These are phyloP conservation scores for Entomortierella chlamydospora DNA, from an alignment of 192 early-diverging fungal genomes.

Conservation along the genomic window DNA sequence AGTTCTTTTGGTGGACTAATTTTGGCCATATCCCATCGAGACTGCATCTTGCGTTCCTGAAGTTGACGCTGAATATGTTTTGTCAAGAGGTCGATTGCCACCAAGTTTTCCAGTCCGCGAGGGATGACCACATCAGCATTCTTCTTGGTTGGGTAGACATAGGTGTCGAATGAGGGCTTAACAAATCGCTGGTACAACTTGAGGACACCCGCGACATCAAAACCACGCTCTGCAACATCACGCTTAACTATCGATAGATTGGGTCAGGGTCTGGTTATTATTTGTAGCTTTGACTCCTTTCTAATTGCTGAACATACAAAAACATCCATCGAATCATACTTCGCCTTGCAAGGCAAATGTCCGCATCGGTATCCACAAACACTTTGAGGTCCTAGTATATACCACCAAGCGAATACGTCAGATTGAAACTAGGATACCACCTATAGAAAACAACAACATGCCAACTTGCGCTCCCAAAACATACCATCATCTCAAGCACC, in stretches of 20 bases:
- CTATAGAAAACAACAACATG: no score
- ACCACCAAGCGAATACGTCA: neutral
- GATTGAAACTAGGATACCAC: neutral
- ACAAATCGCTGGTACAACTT: constrained; percentile 90
- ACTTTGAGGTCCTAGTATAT: constrained; percentile 64
- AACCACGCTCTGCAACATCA: constrained; percentile 90
- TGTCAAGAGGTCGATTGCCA: constrained; percentile 92
- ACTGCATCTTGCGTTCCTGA: constrained; percentile 70
- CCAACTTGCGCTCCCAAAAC: neutral
- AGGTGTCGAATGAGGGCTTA: constrained; percentile 93
- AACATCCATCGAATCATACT: constrained; percentile 55
- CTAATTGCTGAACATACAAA: no score
- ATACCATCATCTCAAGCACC: constrained; percentile 85
- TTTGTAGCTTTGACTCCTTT: no score
- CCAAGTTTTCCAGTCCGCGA: constrained; percentile 88
- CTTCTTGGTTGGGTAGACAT: constrained; percentile 92
- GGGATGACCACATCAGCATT: constrained; percentile 95
- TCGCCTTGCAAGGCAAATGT: constrained; percentile 89
- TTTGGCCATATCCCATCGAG: constrained; percentile 67
- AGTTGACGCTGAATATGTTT: constrained; percentile 91
- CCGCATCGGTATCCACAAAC: constrained; percentile 96
- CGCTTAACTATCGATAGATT: constrained; percentile 73
- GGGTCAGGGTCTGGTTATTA: neutral
- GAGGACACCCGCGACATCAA: constrained; percentile 88
- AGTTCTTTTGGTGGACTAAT: constrained; percentile 47